These are phyloP conservation scores for Pholiota conissans DNA, from an alignment of 768 basidiomycete genomes.

Conservation along the genomic window DNA sequence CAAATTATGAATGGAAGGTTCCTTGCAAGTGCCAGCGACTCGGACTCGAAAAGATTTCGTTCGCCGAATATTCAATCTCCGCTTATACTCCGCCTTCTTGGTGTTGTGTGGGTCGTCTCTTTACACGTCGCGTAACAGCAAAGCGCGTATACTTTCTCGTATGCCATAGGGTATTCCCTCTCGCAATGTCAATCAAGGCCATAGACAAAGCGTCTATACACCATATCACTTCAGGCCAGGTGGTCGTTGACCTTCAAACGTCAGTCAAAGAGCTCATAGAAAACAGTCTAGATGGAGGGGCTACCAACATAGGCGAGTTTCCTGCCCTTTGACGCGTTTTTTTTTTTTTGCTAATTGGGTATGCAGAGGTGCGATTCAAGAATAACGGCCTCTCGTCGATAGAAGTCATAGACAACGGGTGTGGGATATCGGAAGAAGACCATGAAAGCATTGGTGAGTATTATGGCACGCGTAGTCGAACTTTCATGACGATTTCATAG, in stretches of 20 bases:
- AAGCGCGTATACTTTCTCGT: too few relatives aligned
- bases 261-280: slow-evolving; percentile 97
- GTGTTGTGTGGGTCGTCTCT: too few relatives aligned
- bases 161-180: too few relatives aligned
- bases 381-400: slow-evolving; percentile 80
- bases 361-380: slow-evolving; percentile 84
- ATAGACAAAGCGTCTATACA: slow-evolving; percentile 84
- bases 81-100: too few relatives aligned
- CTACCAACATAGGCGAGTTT: slow-evolving; percentile 75
- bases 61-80: too few relatives aligned
- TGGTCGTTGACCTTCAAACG: slow-evolving; percentile 89
- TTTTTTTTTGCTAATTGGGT: neutral
- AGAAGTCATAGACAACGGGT: slow-evolving; percentile 93
- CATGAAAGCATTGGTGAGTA: slow-evolving; percentile 74
- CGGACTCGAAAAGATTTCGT: too few relatives aligned
- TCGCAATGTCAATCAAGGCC: slow-evolving; percentile 41
- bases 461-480: neutral
- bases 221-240: slow-evolving; percentile 91
- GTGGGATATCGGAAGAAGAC: slow-evolving; percentile 77
- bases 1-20: too few relatives aligned
- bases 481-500: slow-evolving; percentile 35
- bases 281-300: slow-evolving; percentile 92
- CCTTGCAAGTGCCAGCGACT: too few relatives aligned
- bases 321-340: neutral
- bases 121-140: too few relatives aligned